These are phyloP conservation scores for Trichosphaerium sp. DNA, from an alignment of 78 protist species.

Conservation along the genomic window DNA sequence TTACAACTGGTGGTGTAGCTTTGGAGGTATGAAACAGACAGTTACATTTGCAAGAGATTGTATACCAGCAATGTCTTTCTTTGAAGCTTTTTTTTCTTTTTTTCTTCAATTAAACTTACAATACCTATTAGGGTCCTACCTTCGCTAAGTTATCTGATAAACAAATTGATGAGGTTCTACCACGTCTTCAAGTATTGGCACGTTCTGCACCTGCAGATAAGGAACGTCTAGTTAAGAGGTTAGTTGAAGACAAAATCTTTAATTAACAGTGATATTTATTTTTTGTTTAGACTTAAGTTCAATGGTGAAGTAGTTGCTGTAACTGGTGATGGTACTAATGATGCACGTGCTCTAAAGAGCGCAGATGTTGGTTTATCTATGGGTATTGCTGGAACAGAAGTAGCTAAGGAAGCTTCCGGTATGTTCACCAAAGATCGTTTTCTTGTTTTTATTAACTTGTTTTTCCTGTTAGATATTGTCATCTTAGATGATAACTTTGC, in stretches of 20 bases:
- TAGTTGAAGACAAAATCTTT: too few relatives aligned
- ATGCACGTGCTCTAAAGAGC: slow-evolving; percentile 87
- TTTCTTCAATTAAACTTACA: neutral
- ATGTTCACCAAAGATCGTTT: neutral
- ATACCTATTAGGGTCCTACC: slow-evolving; percentile 46
- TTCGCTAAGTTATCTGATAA: slow-evolving; percentile 63
- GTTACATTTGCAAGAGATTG: too few relatives aligned
- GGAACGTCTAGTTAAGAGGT: slow-evolving; percentile 71
- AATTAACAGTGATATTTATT: neutral
- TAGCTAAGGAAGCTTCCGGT: neutral
- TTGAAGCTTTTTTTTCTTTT: too few relatives aligned
- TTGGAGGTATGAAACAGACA: too few relatives aligned
- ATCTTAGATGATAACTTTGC: slow-evolving; percentile 90
- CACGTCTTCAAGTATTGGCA: slow-evolving; percentile 80
- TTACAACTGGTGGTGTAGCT: slow-evolving; percentile 56
- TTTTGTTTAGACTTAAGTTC: neutral
- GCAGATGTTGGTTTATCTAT: slow-evolving; percentile 97
- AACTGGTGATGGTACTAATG: slow-evolving; percentile 97
- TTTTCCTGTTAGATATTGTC: slow-evolving; percentile 75
- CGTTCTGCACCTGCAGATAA: slow-evolving; percentile 89
- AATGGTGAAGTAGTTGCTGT: slow-evolving; percentile 91
- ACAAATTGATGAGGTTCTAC: slow-evolving; percentile 56
- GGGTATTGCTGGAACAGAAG: slow-evolving; percentile 95
- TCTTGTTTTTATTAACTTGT: slow-evolving; percentile 1
- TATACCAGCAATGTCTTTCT: neutral